phyloP scores from a whole-genome alignment of 306 rosid species.

The Malus orientalis region DNA sequence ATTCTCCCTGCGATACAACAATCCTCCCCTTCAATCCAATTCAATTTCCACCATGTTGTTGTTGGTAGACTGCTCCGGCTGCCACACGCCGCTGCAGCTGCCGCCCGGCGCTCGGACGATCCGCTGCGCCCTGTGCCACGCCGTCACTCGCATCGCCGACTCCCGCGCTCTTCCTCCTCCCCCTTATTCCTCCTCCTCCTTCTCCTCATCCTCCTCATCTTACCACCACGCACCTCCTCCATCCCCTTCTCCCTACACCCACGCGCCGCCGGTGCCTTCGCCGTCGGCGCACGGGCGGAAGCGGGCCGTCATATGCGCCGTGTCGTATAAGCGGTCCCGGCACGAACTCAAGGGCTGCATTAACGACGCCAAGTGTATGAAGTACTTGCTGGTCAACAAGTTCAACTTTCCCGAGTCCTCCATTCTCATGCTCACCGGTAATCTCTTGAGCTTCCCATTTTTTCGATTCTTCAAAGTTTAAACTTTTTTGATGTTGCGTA shows the following conservation, averaged over 20 bases:
- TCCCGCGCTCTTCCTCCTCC: not conserved
- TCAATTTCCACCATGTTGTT: not conserved
- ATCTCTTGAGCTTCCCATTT: not conserved
- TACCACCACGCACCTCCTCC: not conserved
- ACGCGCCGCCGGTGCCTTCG: slow-evolving; percentile 8
- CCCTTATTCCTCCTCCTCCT: not conserved
- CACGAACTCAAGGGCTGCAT: slow-evolving; percentile 39
- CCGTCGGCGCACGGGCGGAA: slow-evolving; percentile 23
- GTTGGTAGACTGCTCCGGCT: slow-evolving; percentile 35
- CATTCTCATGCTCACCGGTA: slow-evolving; percentile 44
- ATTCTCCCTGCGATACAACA: not conserved
- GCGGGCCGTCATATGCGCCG: slow-evolving; percentile 46
- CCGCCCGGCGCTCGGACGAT: slow-evolving; percentile 28
- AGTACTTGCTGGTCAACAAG: slow-evolving; percentile 35
- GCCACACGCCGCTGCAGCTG: slow-evolving; percentile 34
- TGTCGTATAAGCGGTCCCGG: slow-evolving; percentile 27
- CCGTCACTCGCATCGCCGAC: slow-evolving; percentile 25
- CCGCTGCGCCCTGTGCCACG: slow-evolving; percentile 34
- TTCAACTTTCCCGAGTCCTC: slow-evolving; percentile 39
- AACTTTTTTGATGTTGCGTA: not conserved
- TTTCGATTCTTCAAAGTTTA: not conserved
- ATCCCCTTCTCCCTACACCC: slow-evolving; percentile 10
- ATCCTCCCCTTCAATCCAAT: not conserved
- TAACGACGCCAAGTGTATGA: slow-evolving; percentile 51
- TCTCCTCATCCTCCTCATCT: not conserved